Conservation (phyloP, 495 filamentous ascomycete species). For the Lepidopterella palustris region DNA sequence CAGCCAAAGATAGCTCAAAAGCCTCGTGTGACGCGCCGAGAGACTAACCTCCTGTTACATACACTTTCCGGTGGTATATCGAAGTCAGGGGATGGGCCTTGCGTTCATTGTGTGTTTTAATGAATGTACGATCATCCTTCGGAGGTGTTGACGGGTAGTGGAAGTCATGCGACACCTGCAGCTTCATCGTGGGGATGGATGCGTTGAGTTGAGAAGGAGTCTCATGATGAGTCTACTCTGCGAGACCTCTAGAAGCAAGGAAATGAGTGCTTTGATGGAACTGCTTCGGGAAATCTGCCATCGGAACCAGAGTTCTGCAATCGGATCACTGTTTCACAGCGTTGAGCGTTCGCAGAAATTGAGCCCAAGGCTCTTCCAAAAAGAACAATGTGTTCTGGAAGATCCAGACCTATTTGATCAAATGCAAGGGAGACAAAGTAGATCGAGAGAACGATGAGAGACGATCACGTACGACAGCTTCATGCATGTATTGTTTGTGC, state of each 20-base stretch:
- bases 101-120: no score
- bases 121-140: no score
- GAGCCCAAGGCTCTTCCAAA: neutral
- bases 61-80: no score
- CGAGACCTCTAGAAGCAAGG: neutral
- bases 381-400: neutral
- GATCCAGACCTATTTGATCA: neutral
- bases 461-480: neutral
- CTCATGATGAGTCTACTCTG: neutral
- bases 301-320: neutral
- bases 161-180: no score
- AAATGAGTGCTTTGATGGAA: neutral
- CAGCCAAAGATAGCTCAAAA: no score
- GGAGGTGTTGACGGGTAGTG: no score
- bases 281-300: neutral
- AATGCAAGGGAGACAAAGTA: neutral
- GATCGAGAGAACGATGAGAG: neutral
- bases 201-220: neutral
- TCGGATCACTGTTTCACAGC: neutral
- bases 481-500: neutral
- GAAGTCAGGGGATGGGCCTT: no score
- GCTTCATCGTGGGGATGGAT: no score
- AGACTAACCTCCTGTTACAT: no score
- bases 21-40: no score
- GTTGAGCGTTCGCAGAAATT: neutral